Conservation (phyloP, 164 flowering plant species). For the Houttuynia cordata region DNA sequence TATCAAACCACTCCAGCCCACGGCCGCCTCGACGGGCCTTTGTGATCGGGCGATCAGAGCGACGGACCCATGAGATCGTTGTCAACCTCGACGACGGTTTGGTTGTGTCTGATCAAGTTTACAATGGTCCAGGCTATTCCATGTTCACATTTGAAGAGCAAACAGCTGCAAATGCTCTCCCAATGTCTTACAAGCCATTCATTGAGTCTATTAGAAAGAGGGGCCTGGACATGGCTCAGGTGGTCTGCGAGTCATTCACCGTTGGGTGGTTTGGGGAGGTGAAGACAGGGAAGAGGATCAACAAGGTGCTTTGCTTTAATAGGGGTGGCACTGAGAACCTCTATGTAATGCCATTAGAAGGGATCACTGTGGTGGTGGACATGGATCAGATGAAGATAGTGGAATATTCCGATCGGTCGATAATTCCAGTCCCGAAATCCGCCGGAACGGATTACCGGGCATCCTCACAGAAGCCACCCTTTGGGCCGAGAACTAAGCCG, state of each 20-base stretch:
- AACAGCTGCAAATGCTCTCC: constrained; percentile 13
- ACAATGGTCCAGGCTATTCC: constrained; percentile 39
- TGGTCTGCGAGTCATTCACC: constrained; percentile 20
- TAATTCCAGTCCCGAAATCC: constrained; percentile 30
- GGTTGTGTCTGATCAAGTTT: constrained; percentile 16
- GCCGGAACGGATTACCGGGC: constrained; percentile 39
- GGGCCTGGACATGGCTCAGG: constrained; percentile 30
- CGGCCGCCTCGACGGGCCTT: constrained; percentile 37
- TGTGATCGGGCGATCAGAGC: constrained; percentile 19
- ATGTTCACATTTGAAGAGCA: constrained; percentile 27
- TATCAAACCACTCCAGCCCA: constrained; percentile 5
- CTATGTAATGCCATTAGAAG: constrained; percentile 40
- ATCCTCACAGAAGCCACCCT: constrained; percentile 21
- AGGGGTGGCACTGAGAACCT: constrained; percentile 30
- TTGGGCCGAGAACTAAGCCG: constrained; percentile 8
- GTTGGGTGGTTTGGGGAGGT: constrained; percentile 52
- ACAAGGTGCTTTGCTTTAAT: constrained; percentile 26
- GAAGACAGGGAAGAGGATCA: constrained; percentile 9
- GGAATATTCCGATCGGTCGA: constrained; percentile 20
- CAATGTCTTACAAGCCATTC: constrained; percentile 27
- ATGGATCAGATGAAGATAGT: constrained; percentile 35
- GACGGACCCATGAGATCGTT: constrained; percentile 24
- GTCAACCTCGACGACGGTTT: constrained; percentile 25
- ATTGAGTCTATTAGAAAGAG: constrained; percentile 23
- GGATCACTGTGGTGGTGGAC: constrained; percentile 34